A percentile compares a stretch with the other conserved stretches of the same genome.
phyloP scores from a whole-genome alignment of 129 eudicot genomes.

The Cynara cardunculus region DNA sequence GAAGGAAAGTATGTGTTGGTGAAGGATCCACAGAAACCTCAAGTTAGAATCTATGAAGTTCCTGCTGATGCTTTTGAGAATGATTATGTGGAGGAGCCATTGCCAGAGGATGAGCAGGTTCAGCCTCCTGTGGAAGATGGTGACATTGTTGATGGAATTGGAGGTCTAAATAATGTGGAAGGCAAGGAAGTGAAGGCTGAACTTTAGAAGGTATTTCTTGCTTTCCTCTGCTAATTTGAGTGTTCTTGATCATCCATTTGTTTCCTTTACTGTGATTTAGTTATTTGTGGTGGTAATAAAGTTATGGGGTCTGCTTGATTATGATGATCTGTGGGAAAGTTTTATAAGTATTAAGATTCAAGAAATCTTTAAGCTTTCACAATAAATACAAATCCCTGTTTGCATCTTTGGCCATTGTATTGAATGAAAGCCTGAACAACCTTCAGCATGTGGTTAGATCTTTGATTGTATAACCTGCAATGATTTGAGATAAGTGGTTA shows the following conservation, averaged over 20 bases:
- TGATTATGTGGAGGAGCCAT: conserved; percentile 72
- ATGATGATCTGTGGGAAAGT: not conserved
- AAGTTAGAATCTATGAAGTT: conserved; percentile 83
- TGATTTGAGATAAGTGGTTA: too few relatives aligned
- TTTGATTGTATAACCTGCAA: too few relatives aligned
- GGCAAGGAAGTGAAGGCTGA: conserved; percentile 45
- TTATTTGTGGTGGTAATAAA: too few relatives aligned
- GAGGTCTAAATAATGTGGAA: conserved; percentile 41
- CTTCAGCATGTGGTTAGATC: too few relatives aligned
- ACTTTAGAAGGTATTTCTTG: conserved; percentile 34
- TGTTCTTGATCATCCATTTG: too few relatives aligned
- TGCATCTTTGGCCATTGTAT: not conserved
- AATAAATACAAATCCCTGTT: not conserved
- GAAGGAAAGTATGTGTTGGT: conserved; percentile 90
- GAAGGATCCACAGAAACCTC: conserved; percentile 78
- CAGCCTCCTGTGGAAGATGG: conserved; percentile 75
- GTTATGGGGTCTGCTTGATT: too few relatives aligned
- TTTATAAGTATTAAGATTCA: not conserved
- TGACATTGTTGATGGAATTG: conserved; percentile 22
- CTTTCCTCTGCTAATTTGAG: not conserved
- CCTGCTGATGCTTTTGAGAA: conserved; percentile 93
- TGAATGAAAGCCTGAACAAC: too few relatives aligned
- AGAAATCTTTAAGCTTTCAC: not conserved
- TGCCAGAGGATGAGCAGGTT: conserved; percentile 87
- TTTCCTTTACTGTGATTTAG: too few relatives aligned